phyloP scores from a whole-genome alignment of 2,329 filamentous ascomycete genomes.

The Botrytis paeoniae region DNA sequence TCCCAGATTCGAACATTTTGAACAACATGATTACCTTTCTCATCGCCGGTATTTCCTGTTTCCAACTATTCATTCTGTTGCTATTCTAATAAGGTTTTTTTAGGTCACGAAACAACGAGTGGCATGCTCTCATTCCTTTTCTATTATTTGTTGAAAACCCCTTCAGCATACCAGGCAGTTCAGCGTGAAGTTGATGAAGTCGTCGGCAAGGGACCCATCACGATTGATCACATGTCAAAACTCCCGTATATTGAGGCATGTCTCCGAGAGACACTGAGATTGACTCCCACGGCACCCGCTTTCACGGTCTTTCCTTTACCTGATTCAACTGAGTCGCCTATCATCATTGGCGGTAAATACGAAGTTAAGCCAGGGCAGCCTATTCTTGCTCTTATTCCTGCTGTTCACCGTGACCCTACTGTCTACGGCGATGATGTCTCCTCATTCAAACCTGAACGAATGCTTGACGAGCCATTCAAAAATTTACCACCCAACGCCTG shows the following conservation, averaged over 20 bases:
- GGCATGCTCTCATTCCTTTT: slow-evolving; percentile 51
- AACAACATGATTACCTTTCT: slow-evolving; percentile 73
- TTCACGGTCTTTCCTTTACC: slow-evolving; percentile 49
- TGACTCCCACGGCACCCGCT: slow-evolving; percentile 39
- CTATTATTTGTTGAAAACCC: slow-evolving; percentile 52
- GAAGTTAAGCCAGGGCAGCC: slow-evolving; percentile 48
- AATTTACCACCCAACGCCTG: slow-evolving; percentile 61
- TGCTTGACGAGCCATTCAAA: slow-evolving; percentile 67
- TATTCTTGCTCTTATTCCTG: slow-evolving; percentile 33
- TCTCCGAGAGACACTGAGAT: slow-evolving; percentile 63
- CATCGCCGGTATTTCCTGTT: slow-evolving; percentile 43
- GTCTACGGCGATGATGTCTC: slow-evolving; percentile 64
- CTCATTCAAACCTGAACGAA: slow-evolving; percentile 68
- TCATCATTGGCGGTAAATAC: slow-evolving; percentile 41
- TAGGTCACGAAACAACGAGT: slow-evolving; percentile 65
- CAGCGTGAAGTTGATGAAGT: slow-evolving; percentile 53
- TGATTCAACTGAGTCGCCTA: slow-evolving; percentile 32
- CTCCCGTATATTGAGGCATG: slow-evolving; percentile 65
- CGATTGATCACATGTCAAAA: slow-evolving; percentile 47
- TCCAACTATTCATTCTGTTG: slow-evolving; percentile 11
- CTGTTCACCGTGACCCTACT: slow-evolving; percentile 56
- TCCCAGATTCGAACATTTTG: slow-evolving; percentile 61
- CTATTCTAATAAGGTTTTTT: slow-evolving; percentile 44
- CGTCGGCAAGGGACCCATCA: slow-evolving; percentile 47
- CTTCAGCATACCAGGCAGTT: slow-evolving; percentile 45